These are phyloP conservation scores for Dictyostelium intermedium DNA, from an alignment of 78 protist species.

Conservation along the genomic window DNA sequence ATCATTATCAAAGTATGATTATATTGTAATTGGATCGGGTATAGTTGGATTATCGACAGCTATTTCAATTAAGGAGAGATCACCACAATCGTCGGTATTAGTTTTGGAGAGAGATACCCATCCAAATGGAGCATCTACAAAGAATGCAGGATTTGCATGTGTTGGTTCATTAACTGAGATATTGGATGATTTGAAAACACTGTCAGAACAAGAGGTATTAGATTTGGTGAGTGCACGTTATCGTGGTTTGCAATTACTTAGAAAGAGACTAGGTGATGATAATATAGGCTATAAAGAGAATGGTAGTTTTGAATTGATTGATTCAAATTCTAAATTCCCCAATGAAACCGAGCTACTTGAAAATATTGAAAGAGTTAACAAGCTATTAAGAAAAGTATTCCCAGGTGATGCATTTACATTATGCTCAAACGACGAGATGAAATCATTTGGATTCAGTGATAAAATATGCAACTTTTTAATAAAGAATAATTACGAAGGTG, in stretches of 20 bases:
- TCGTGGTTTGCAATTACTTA: neutral
- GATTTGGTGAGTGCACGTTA: neutral
- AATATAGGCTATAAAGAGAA: slow-evolving; percentile 37
- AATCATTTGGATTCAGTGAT: neutral
- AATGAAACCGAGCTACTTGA: neutral
- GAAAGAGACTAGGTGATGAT: slow-evolving; percentile 17
- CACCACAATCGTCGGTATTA: neutral
- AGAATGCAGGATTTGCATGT: slow-evolving; percentile 36
- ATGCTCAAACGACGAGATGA: neutral
- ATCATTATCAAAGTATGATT: slow-evolving; percentile 24
- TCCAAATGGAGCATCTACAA: slow-evolving; percentile 40
- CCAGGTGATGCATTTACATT: neutral
- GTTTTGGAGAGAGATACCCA: slow-evolving; percentile 4
- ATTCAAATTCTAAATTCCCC: neutral
- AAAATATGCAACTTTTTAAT: neutral
- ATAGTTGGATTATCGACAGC: slow-evolving; percentile 42
- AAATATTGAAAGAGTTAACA: neutral
- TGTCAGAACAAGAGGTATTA: neutral
- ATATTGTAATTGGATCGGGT: slow-evolving; percentile 39
- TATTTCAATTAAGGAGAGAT: neutral
- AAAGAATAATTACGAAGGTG: slow-evolving; percentile 27
- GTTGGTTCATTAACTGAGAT: slow-evolving; percentile 14
- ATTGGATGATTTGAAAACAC: slow-evolving; percentile 1
- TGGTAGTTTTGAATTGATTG: slow-evolving; percentile 30
- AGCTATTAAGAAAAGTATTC: neutral